Evolutionary conservation across 176 grass and related monocot genomes (phyloP), one percentile per base, ranked within the genome.

Genomic region (Chrysopogon serrulatus): DNA sequence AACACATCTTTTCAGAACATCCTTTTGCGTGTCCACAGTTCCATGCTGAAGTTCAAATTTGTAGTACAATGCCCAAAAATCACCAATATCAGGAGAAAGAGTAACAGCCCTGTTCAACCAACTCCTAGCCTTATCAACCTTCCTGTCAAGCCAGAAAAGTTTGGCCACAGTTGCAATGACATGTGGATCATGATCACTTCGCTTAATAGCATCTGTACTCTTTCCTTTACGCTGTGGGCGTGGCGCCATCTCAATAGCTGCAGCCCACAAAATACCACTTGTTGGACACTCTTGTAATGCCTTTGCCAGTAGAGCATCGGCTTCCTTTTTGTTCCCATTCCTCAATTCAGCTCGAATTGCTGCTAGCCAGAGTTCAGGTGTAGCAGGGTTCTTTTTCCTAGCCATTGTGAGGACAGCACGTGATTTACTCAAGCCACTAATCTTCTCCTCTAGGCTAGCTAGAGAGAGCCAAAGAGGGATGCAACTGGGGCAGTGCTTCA

Each of bases 1-100:
- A 78, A 93, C 77, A 60, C 95, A 98, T 81, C 92, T 84, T 89
- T 85, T 91, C 65, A 93, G 74, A 39, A 94, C 92, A 51, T 94
- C 92, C 63, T 68, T 94, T 87, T 98, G 95, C 9, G 82, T 82
- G 43, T 98, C 95, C 24, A 79, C 79, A 84, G 57, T 89, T 53
- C 92, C 95, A 78, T 98, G 90, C 71, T 91, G 92, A 74, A 98
- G 85, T 87, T 98, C 95, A 79, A 98, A 94, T 73, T 92, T 98
- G 40, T 98, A 91, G 60, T 91, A 94, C 37, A 92, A 86, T 5
- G 85, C 88, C 95, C 95, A 98, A 74, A 92, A 92, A 62, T 98
- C 95, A 49, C 95, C 95, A 62, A 91, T 36, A 76, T 98, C 92
- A 81, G 92, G 95, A 82, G 82, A 63, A 74, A 94, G 76, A 37